Conservation (phyloP, 2,329 filamentous ascomycete genomes). For the Penicillium sp. region DNA sequence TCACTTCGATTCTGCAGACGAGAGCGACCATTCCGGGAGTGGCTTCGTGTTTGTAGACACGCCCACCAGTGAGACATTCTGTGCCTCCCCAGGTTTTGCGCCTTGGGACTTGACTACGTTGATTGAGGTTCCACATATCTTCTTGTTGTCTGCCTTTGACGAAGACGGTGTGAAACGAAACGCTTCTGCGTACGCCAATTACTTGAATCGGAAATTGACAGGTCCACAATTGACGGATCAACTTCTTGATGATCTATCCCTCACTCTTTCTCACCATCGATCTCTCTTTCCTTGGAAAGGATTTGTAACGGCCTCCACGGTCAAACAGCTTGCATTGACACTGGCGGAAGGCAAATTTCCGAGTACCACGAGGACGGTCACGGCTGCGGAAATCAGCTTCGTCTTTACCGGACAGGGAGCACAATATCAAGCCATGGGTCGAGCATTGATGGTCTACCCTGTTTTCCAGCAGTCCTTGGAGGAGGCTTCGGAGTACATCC, state of each 20-base stretch:
- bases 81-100: slow-evolving; percentile 7
- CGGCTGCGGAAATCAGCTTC: slow-evolving; percentile 28
- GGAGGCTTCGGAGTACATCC: slow-evolving; percentile 26
- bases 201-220: slow-evolving; percentile 12
- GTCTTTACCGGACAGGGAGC: slow-evolving; percentile 45
- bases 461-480: slow-evolving; percentile 25
- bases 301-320: slow-evolving; percentile 15
- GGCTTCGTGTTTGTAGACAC: slow-evolving; percentile 13
- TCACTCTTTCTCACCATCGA: slow-evolving; percentile 22
- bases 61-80: slow-evolving; percentile 11
- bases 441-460: slow-evolving; percentile 29
- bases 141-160: slow-evolving; percentile 25
- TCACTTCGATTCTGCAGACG: slow-evolving; percentile 4
- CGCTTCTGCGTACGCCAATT: slow-evolving; percentile 13
- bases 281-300: slow-evolving; percentile 22
- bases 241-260: slow-evolving; percentile 25
- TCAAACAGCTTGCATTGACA: slow-evolving; percentile 17
- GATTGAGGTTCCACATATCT: slow-evolving; percentile 10
- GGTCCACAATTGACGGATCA: slow-evolving; percentile 1
- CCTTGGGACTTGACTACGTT: not conserved
- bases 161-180: slow-evolving; percentile 27
- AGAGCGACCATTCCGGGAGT: slow-evolving; percentile 12
- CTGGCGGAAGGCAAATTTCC: slow-evolving; percentile 17
- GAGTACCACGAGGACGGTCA: slow-evolving; percentile 8
- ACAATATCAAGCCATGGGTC: slow-evolving; percentile 39